Conservation (phyloP, 495 filamentous ascomycete species). For the Neurospora tetrasperma region DNA sequence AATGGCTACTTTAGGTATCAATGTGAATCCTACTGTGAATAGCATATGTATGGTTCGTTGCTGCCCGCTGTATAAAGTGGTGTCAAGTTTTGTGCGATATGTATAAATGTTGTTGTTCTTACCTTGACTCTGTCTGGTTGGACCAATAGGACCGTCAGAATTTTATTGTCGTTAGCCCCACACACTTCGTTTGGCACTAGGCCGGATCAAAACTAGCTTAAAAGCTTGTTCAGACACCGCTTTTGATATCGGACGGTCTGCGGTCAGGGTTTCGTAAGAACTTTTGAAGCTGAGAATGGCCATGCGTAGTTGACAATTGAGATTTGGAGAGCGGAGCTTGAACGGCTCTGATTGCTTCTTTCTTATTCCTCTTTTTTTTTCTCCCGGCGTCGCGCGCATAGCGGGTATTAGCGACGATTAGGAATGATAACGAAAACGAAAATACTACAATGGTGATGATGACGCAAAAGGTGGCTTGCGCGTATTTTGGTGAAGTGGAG, state of each 20-base stretch:
- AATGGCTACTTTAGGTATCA: too few species aligned
- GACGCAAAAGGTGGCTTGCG: not conserved
- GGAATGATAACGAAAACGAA: too few species aligned
- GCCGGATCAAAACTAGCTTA: slow-evolving; percentile 5
- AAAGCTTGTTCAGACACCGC: slow-evolving; percentile 17
- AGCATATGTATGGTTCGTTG: too few species aligned
- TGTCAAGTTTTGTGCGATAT: too few species aligned
- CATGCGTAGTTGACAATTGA: not conserved
- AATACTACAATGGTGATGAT: not conserved
- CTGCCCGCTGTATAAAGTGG: too few species aligned
- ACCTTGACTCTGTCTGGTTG: too few species aligned
- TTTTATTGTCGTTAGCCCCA: not conserved
- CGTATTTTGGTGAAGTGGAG: not conserved
- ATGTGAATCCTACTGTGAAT: too few species aligned
- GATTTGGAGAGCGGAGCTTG: not conserved
- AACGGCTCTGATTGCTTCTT: not conserved
- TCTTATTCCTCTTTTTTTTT: not conserved
- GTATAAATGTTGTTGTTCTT: too few species aligned
- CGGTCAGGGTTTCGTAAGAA: not conserved
- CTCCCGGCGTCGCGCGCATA: not conserved
- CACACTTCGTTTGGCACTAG: not conserved
- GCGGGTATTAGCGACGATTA: not conserved
- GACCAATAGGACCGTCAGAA: too few species aligned
- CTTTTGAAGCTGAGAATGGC: not conserved
- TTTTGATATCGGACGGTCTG: slow-evolving; percentile 1